A percentile compares a stretch with the other conserved stretches of the same genome.
Evolutionary conservation across 73 alveolate species (phyloP).

Genomic region (Breviolum minutum): DNA sequence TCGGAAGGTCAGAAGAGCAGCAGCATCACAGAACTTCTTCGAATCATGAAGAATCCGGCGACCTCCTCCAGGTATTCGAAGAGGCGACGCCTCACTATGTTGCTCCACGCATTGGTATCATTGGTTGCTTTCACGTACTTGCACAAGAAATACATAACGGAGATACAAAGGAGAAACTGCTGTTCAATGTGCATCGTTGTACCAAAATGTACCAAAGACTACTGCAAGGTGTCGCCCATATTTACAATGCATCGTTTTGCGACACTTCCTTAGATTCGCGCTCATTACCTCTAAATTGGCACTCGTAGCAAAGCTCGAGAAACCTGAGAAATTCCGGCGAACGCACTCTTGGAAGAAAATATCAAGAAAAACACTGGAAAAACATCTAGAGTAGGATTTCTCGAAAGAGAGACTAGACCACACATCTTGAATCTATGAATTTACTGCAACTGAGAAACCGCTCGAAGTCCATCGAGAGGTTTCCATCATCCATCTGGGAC

Average conservation of each 20-base stretch:
- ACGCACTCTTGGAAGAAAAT: no score
- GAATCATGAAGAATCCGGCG: neutral
- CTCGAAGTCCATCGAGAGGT: constrained; percentile 34
- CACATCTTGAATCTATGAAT: neutral
- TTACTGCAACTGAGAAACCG: constrained; percentile 16
- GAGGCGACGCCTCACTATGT: constrained; percentile 13
- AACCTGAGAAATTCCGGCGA: neutral
- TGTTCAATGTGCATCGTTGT: no score
- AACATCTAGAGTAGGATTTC: no score
- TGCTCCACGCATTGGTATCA: no score
- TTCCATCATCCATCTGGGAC: constrained; percentile 40
- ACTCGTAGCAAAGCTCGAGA: constrained; percentile 66
- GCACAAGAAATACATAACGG: neutral
- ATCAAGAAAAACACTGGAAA: no score
- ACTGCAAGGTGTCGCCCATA: no score
- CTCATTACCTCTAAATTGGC: constrained; percentile 61
- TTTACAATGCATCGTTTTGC: no score
- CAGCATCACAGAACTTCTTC: neutral
- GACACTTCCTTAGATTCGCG: neutral
- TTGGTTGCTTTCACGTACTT: no score
- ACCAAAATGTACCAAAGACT: no score
- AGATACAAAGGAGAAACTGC: no score
- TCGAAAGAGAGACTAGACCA: neutral
- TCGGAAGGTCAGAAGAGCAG: neutral
- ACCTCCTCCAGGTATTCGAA: constrained; percentile 57